Conservation (phyloP, 805 yeast genomes). For the Candida manassasensis region DNA sequence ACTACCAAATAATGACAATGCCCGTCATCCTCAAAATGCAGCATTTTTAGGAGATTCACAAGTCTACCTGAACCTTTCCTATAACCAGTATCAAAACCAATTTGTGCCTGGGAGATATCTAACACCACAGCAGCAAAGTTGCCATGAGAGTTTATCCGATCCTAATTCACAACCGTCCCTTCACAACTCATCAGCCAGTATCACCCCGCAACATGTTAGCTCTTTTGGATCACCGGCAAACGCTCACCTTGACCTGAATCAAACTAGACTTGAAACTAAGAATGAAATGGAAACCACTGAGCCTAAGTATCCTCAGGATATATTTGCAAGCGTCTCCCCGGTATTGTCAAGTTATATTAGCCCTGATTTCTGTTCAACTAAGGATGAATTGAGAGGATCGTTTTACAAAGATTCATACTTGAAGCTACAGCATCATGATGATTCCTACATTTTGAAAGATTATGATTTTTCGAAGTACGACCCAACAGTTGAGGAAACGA, state of each 20-base stretch:
- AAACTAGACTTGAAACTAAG: not conserved
- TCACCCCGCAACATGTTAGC: constrained; percentile 1
- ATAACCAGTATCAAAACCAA: not conserved
- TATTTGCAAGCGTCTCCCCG: constrained; percentile 1
- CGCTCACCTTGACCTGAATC: not conserved
- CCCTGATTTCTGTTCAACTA: constrained; percentile 4
- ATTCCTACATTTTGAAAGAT: constrained; percentile 2
- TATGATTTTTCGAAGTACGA: constrained; percentile 1
- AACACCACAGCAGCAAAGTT: not conserved
- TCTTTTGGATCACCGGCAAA: not conserved
- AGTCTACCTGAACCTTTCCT: not conserved
- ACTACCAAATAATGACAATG: not conserved
- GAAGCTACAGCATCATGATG: constrained; percentile 5
- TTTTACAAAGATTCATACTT: constrained; percentile 8
- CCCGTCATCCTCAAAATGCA: not conserved
- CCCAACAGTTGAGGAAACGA: not conserved
- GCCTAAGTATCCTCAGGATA: not conserved
- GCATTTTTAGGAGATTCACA: not conserved
- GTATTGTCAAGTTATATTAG: not conserved
- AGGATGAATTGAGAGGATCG: constrained; percentile 9
- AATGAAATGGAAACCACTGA: not conserved
- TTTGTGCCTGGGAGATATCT: not conserved
- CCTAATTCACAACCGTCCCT: not conserved
- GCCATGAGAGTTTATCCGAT: not conserved
- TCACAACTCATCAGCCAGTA: not conserved